Evolutionary conservation across 257 asterid genomes (phyloP).

Genomic region (Voacanga thouarsii): DNA sequence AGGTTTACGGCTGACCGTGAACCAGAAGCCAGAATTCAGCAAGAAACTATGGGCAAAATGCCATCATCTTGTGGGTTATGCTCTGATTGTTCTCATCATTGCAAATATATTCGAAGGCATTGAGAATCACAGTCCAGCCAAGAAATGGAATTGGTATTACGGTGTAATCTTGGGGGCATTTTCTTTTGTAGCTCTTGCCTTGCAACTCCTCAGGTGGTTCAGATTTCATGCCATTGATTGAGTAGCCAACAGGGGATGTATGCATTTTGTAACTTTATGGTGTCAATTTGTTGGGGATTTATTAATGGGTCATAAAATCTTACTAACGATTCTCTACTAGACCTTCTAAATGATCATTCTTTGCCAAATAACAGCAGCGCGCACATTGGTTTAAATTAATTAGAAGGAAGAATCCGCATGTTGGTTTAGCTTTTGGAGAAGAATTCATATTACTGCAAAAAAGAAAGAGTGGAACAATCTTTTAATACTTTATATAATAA

Average conservation of each 20-base stretch:
- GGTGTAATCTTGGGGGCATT: slow-evolving; percentile 30
- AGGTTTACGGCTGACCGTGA: slow-evolving; percentile 33
- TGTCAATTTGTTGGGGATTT: not conserved
- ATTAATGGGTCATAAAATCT: not conserved
- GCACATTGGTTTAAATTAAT: too few species aligned
- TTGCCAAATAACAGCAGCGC: not conserved
- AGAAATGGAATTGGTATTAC: slow-evolving; percentile 38
- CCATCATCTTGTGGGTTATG: slow-evolving; percentile 38
- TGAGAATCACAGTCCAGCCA: slow-evolving; percentile 16
- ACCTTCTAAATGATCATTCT: not conserved
- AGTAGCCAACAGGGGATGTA: not conserved
- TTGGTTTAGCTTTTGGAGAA: too few species aligned
- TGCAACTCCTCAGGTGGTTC: slow-evolving; percentile 20
- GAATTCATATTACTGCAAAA: too few species aligned
- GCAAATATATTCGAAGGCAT: slow-evolving; percentile 44
- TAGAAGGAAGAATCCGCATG: too few species aligned
- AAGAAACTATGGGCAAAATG: slow-evolving; percentile 35
- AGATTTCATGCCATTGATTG: not conserved
- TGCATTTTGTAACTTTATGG: not conserved
- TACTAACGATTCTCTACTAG: too few species aligned
- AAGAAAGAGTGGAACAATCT: too few species aligned
- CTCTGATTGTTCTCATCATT: slow-evolving; percentile 29
- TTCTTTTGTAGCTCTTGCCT: slow-evolving; percentile 22
- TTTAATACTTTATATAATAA: too few species aligned
- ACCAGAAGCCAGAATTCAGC: slow-evolving; percentile 9